phyloP scores from a whole-genome alignment of 2,329 filamentous ascomycete genomes.

The Pyrenochaeta sp. region DNA sequence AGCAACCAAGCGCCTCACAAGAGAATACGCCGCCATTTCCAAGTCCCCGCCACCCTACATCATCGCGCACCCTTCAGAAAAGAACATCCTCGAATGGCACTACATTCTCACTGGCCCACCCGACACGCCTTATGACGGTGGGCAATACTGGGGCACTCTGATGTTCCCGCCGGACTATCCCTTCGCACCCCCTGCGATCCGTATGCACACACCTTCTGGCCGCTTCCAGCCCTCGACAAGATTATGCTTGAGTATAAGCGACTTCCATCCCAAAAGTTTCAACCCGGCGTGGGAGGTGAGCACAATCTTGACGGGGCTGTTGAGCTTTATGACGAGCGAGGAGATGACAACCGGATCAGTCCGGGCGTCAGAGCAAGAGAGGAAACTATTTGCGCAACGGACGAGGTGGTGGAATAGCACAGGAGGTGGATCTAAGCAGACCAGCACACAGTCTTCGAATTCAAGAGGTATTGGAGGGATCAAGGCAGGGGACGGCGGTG shows the following conservation, averaged over 20 bases:
- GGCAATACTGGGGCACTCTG: constrained; percentile 98
- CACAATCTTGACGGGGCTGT: constrained; percentile 90
- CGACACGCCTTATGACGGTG: constrained; percentile 89
- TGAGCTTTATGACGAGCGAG: constrained; percentile 98
- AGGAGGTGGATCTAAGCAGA: constrained; percentile 76
- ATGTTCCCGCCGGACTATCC: constrained; percentile 97
- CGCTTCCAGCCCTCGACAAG: constrained; percentile 93
- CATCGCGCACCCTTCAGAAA: constrained; percentile 85
- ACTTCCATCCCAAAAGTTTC: constrained; percentile 98
- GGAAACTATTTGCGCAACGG: constrained; percentile 77
- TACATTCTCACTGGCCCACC: constrained; percentile 96
- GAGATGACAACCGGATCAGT: constrained; percentile 98
- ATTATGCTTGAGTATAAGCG: constrained; percentile 93
- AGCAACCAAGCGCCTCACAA: constrained; percentile 61
- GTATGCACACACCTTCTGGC: constrained; percentile 97
- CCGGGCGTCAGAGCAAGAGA: constrained; percentile 77
- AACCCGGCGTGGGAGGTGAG: constrained; percentile 98
- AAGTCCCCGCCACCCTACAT: constrained; percentile 89
- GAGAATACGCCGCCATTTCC: constrained; percentile 71
- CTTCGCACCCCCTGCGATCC: constrained; percentile 95
- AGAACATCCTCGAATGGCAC: constrained; percentile 94
- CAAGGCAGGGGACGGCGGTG: constrained; percentile 89
- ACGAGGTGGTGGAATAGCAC: constrained; percentile 98
- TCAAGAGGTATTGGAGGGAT: constrained; percentile 73
- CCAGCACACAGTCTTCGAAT: constrained; percentile 50